Evolutionary conservation across 257 asterid genomes (phyloP).

Genomic region (Petrea volubilis): DNA sequence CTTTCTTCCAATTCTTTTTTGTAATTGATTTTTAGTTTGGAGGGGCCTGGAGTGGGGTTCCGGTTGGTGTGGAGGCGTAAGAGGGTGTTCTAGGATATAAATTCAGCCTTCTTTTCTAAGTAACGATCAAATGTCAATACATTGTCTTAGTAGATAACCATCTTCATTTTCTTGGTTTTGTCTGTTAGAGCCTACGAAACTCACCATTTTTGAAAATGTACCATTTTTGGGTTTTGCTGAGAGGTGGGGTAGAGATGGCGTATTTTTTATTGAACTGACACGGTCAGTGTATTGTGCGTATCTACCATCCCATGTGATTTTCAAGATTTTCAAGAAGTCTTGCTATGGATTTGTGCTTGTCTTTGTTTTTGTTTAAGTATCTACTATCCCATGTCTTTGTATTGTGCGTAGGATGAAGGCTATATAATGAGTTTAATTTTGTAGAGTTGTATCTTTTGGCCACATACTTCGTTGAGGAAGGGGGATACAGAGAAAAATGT

Average conservation of each 20-base stretch:
- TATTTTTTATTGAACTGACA: conserved; percentile 4
- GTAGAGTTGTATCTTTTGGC: conserved; percentile 14
- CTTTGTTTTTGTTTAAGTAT: not conserved
- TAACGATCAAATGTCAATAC: not conserved
- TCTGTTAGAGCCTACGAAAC: not conserved
- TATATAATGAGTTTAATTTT: not conserved
- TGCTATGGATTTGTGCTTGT: not conserved
- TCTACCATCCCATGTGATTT: not conserved
- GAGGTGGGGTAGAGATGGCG: not conserved
- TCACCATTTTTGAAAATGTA: not conserved
- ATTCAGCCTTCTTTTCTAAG: not conserved
- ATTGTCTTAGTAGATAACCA: not conserved
- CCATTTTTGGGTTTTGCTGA: conserved; percentile 9
- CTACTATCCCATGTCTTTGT: too few relatives aligned
- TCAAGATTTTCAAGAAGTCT: not conserved
- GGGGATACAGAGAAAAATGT: conserved; percentile 43
- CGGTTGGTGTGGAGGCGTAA: not conserved
- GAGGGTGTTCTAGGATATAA: not conserved
- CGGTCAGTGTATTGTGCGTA: not conserved
- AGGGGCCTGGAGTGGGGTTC: not conserved
- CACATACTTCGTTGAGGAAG: conserved; percentile 27
- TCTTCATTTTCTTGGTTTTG: not conserved
- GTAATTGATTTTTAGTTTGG: not conserved
- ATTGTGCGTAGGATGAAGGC: conserved; percentile 12
- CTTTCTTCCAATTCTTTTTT: not conserved